Percentiles rank a stretch among this genome's conserved stretches.
Conservation (phyloP, 208 protist species). For the Porcisia hertigi region DNA sequence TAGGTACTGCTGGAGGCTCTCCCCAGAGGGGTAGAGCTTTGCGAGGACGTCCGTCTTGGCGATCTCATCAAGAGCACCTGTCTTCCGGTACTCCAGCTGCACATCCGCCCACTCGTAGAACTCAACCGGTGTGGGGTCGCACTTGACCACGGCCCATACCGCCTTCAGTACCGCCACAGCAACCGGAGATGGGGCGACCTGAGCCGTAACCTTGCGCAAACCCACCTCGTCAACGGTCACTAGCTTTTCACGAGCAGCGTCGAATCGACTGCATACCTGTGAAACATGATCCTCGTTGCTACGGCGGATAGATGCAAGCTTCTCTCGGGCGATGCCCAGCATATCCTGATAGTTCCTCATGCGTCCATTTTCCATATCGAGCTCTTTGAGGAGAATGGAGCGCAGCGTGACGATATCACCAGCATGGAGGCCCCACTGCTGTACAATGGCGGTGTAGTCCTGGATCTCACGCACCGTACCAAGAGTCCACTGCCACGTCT, state of each 20-base stretch:
- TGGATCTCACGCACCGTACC: constrained; percentile 51
- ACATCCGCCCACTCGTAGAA: constrained; percentile 68
- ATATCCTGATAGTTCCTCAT: constrained; percentile 55
- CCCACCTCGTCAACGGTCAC: constrained; percentile 51
- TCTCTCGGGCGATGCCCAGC: constrained; percentile 50
- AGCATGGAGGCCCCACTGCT: constrained; percentile 61
- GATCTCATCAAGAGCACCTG: constrained; percentile 34
- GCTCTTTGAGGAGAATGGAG: constrained; percentile 50
- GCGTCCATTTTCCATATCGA: constrained; percentile 47
- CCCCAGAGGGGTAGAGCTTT: constrained; percentile 41
- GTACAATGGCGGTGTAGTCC: constrained; percentile 41
- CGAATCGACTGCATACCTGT: constrained; percentile 35
- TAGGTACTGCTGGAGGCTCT: constrained; percentile 32
- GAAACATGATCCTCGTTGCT: constrained; percentile 67
- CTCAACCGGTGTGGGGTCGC: constrained; percentile 58
- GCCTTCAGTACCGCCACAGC: constrained; percentile 63
- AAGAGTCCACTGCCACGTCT: constrained; percentile 71
- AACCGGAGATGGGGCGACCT: constrained; percentile 51
- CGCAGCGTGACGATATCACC: constrained; percentile 47
- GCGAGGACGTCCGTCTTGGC: constrained; percentile 50
- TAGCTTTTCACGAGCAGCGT: constrained; percentile 33
- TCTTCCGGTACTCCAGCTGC: constrained; percentile 59
- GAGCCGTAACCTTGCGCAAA: constrained; percentile 55
- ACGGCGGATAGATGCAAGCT: constrained; percentile 57
- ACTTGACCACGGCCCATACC: constrained; percentile 49